These are phyloP conservation scores for Tulasnella sp. DNA, from an alignment of 768 basidiomycete species.

Conservation along the genomic window DNA sequence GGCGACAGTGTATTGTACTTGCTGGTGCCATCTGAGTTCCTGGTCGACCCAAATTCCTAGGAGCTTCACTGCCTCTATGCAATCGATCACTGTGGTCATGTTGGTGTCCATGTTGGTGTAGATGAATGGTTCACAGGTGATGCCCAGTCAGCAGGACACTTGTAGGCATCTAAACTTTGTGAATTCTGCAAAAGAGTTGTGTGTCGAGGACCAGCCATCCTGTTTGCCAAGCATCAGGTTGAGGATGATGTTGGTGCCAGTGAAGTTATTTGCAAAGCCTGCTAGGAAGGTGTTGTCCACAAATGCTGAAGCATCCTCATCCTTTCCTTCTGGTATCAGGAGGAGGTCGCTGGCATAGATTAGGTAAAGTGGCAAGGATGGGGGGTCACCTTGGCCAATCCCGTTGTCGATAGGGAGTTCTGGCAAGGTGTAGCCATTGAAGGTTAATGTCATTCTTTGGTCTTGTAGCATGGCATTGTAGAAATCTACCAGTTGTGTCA, in stretches of 20 bases:
- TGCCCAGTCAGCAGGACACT: neutral
- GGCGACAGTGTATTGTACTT: neutral
- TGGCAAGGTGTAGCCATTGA: too few species aligned
- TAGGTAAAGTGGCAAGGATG: conserved; percentile 17
- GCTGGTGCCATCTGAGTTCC: neutral
- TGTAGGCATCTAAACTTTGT: too few species aligned
- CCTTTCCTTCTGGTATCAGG: too few species aligned
- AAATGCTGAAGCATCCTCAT: too few species aligned
- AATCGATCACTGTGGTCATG: neutral
- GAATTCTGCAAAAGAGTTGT: too few species aligned
- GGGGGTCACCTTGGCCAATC: conserved; percentile 17
- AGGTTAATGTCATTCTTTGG: too few species aligned
- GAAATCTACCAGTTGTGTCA: conserved; percentile 8
- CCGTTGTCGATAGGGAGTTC: neutral
- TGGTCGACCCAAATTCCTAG: neutral
- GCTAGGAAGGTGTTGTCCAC: too few species aligned
- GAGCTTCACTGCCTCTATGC: neutral
- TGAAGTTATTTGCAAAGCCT: too few species aligned
- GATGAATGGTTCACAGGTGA: neutral
- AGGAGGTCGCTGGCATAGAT: conserved; percentile 17
- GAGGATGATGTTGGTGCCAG: too few species aligned
- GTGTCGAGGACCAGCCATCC: too few species aligned
- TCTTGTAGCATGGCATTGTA: neutral
- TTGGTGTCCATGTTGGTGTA: too few species aligned
- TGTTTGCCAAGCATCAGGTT: too few species aligned